A percentile compares a stretch with the other conserved stretches of the same genome.
Evolutionary conservation across 768 basidiomycete species (phyloP).

Genomic region (Rhizopogon vinicolor): DNA sequence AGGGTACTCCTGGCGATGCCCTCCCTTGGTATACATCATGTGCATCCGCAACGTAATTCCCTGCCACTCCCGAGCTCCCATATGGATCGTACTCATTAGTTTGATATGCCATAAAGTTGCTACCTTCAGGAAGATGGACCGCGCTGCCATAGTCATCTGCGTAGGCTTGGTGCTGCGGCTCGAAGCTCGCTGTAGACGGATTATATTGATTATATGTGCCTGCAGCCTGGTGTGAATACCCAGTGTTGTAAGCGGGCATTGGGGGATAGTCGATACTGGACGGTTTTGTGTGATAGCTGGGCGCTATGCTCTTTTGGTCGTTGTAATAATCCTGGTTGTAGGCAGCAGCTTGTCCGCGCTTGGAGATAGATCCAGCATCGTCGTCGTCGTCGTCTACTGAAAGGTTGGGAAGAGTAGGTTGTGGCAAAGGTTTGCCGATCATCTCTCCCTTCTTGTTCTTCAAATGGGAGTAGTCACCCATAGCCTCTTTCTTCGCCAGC

Average conservation of each 20-base stretch:
- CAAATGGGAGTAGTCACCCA: constrained; percentile 85
- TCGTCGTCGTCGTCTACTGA: constrained; percentile 74
- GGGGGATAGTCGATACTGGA: constrained; percentile 55
- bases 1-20: constrained; percentile 31
- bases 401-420: constrained; percentile 92
- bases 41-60: constrained; percentile 37
- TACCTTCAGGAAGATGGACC: constrained; percentile 50
- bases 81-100: constrained; percentile 16
- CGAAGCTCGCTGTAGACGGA: constrained; percentile 51
- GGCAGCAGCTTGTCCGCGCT: constrained; percentile 37
- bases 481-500: constrained; percentile 86
- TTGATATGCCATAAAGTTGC: constrained; percentile 55
- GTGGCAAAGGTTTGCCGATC: constrained; percentile 75
- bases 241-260: constrained; percentile 70
- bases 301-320: constrained; percentile 40
- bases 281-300: constrained; percentile 30
- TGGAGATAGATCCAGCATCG: constrained; percentile 51
- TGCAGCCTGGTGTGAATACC: constrained; percentile 56
- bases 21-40: constrained; percentile 55
- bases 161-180: constrained; percentile 40
- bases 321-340: constrained; percentile 56
- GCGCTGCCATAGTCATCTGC: constrained; percentile 72
- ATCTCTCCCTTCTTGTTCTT: constrained; percentile 91
- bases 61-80: constrained; percentile 10
- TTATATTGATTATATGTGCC: constrained; percentile 53